These are phyloP conservation scores for Hericium rajendrae DNA, from an alignment of 768 basidiomycete genomes.

Conservation along the genomic window DNA sequence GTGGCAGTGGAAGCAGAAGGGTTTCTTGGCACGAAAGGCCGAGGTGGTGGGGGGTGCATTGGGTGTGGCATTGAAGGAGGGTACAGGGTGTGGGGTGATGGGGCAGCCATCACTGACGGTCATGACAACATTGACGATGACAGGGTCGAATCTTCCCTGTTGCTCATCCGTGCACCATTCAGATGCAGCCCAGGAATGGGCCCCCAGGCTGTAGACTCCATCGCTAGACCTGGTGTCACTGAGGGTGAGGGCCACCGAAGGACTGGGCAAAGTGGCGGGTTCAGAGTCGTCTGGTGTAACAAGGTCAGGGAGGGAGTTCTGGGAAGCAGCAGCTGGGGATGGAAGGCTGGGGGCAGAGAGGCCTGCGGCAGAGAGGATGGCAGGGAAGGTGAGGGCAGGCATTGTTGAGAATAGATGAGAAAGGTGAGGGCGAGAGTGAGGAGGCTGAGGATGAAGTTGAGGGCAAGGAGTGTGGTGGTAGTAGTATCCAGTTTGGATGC, in stretches of 20 bases:
- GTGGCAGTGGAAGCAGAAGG: not conserved
- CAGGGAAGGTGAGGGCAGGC: not conserved
- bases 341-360: not conserved
- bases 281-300: too few relatives aligned
- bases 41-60: not conserved
- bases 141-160: too few relatives aligned
- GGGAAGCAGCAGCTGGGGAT: too few relatives aligned
- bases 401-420: conserved; percentile 4
- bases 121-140: too few relatives aligned
- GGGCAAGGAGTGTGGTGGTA: not conserved
- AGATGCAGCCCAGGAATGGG: too few relatives aligned
- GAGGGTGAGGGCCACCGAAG: too few relatives aligned
- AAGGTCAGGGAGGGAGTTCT: too few relatives aligned
- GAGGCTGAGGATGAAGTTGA: not conserved
- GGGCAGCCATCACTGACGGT: too few relatives aligned
- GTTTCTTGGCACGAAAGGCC: not conserved
- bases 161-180: too few relatives aligned
- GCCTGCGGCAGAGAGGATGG: not conserved
- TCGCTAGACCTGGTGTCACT: too few relatives aligned
- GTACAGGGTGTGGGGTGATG: not conserved
- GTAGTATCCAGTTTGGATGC: not conserved
- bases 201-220: too few relatives aligned
- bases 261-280: too few relatives aligned
- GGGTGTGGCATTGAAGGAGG: not conserved
- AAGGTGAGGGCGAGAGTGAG: not conserved